These are phyloP conservation scores for Pezicula neosporulosa DNA, from an alignment of 2,329 filamentous ascomycete species.

Conservation along the genomic window DNA sequence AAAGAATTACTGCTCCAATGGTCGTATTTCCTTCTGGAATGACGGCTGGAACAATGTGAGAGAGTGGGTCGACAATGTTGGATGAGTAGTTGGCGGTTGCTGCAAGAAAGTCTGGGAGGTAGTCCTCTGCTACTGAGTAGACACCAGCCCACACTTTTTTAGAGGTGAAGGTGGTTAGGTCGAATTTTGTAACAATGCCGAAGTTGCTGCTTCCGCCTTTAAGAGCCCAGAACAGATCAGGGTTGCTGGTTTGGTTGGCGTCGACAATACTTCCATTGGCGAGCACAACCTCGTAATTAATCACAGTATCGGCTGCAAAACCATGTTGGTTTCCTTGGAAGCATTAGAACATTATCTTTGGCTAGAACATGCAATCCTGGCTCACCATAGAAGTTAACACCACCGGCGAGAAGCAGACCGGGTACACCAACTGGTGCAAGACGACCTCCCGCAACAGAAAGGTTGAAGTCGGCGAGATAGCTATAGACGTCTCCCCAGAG, in stretches of 20 bases:
- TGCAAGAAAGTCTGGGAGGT: conserved; percentile 16
- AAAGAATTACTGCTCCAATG: conserved; percentile 32
- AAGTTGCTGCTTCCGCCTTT: conserved; percentile 55
- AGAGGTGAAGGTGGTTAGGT: conserved; percentile 33
- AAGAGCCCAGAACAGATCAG: conserved; percentile 49
- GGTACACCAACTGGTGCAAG: conserved; percentile 5
- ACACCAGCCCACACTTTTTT: conserved; percentile 15
- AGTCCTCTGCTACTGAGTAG: conserved; percentile 16
- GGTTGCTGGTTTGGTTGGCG: conserved; percentile 37
- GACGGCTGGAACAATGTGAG: conserved; percentile 20
- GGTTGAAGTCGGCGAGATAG: conserved; percentile 1
- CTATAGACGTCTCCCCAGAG: conserved; percentile 5
- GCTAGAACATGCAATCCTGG: too few relatives aligned
- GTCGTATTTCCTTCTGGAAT: conserved; percentile 17
- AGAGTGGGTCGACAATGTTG: conserved; percentile 18
- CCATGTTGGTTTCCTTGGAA: conserved; percentile 26
- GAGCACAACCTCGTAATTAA: conserved; percentile 47
- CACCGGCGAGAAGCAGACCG: conserved; percentile 7
- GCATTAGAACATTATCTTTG: neutral
- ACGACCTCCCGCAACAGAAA: conserved; percentile 7
- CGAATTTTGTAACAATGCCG: conserved; percentile 46
- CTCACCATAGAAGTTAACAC: conserved; percentile 3
- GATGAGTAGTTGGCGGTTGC: conserved; percentile 21
- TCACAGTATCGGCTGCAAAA: conserved; percentile 41
- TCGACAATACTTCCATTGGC: conserved; percentile 44